Base-by-base conservation (phyloP, 2,329 filamentous ascomycete genomes). In the Paraphoma sp. region DNA sequence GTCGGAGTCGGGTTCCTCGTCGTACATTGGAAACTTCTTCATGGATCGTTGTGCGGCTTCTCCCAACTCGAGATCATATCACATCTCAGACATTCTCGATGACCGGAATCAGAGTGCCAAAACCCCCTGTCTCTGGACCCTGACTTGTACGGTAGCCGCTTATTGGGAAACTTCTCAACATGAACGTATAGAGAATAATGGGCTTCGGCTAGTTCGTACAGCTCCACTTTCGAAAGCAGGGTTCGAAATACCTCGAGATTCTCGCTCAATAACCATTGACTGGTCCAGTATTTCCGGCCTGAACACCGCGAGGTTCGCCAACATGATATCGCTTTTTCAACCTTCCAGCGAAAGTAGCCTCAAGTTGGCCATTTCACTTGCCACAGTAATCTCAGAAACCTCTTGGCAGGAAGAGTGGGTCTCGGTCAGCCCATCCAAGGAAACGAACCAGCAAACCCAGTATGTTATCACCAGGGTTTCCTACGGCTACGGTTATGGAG, bases 401-500 rank as follows among this genome's bases (percentile, higher is more conserved):
- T n/a, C 33, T n/a, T 38, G 33, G 33, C 10, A 38, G n/a, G 33
- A 3, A n/a, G 33, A 38, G n/a, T 11, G 10, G 33, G 6, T n/a
- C 2, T 38, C 33, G 10, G 33, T 3, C n/a, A 3, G 6, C 33
- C 33, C 2, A 11, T 11, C n/a, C n/a, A 3, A 11, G 10, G 33
- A 38, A n/a, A n/a, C 10, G 10, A n/a, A 38, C 10, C 10, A 11
- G n/a, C n/a, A 38, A 3, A 38, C 33, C 10, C 10, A 11, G 33
- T n/a, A 11, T 11, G n/a, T n/a, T 10, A 18, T 47, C 29, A 16
- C 18, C n/a, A 16, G 11, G n/a, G 29, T 12, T 17, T 17, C 6
- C 29, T 23, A 49, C 28, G 45, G 52, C 6, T 49, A 52, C n/a
- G 52, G 56, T n/a, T 59, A 59, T 36, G 40, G 43, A 17, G 43